Percentiles rank a stretch among this genome's conserved stretches.
phyloP scores from a whole-genome alignment of 2,329 filamentous ascomycete genomes.

The Penicillium sclerotigenum region DNA sequence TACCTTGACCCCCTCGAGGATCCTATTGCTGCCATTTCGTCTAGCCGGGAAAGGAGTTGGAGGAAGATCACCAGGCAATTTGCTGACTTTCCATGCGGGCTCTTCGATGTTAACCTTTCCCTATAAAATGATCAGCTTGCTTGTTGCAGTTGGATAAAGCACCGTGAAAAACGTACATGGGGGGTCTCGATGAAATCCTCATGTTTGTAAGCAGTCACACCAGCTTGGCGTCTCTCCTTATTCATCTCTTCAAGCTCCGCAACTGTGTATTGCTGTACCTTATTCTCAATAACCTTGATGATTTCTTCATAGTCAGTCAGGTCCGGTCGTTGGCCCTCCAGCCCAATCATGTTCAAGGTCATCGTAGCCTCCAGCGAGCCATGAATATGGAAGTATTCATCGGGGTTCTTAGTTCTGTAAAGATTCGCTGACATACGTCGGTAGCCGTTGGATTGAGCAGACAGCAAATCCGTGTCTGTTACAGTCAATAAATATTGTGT shows the following conservation, averaged over 20 bases:
- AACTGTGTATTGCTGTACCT: conserved; percentile 53
- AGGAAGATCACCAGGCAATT: conserved; percentile 27
- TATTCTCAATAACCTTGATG: conserved; percentile 57
- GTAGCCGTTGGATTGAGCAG: conserved; percentile 69
- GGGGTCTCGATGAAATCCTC: conserved; percentile 58
- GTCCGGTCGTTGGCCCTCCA: conserved; percentile 60
- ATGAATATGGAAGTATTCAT: conserved; percentile 72
- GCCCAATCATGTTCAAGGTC: conserved; percentile 66
- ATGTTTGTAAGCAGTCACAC: conserved; percentile 58
- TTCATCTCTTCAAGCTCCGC: conserved; percentile 60
- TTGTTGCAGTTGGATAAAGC: background rate
- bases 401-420: conserved; percentile 63
- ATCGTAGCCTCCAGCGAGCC: conserved; percentile 69
- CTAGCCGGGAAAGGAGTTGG: conserved; percentile 30
- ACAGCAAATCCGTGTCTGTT: conserved; percentile 67
- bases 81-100: conserved; percentile 37
- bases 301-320: conserved; percentile 60
- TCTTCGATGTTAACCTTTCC: conserved; percentile 37
- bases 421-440: conserved; percentile 70
- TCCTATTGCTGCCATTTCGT: conserved; percentile 32
- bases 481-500: background rate
- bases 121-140: conserved; percentile 9
- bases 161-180: conserved; percentile 44
- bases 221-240: conserved; percentile 55
- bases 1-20: conserved; percentile 63